Evolutionary conservation across 768 basidiomycete species (phyloP), one percentile per base, ranked within the genome.

Genomic region (Macrolepiota albuminosa): DNA sequence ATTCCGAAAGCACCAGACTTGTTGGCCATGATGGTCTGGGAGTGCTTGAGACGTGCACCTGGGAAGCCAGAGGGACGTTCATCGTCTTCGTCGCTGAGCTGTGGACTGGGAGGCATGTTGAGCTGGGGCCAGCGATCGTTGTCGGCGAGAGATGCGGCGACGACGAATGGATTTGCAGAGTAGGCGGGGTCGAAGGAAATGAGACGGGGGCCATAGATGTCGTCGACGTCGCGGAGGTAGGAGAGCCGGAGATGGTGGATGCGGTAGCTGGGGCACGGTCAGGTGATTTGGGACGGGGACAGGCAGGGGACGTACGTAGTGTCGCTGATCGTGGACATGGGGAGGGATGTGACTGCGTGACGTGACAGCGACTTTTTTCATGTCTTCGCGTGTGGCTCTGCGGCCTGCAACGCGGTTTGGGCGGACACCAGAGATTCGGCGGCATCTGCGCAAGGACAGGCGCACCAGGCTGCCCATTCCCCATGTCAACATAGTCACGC

Each of bases 181-280:
- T 93, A 90, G 0, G 85, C 81, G 0, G 89, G 88, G 68, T 88
- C 86, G 53, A 95, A 78, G 6, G 91, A 84, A 66, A 97, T 87
- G 67, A 96, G 79, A 34, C 93, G 84, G 0, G 86, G 75, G 14
- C 90, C 90, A 68, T 95, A 92, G 1, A 88, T 86, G 68, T 97
- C 95, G 59, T 93, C 89, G 43, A 93, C 85, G 65, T 88, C 85
- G 61, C 93, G 89, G n/a, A 98, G 79, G 69, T 95, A 94, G 13
- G 88, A 85, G 31, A 98, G 77, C 6, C 95, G 87, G 6, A 97
- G 78, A 63, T 83, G 85, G 70, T 97, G 95, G 8, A 95, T 89
- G 40, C 96, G 78, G 69, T 87, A 83, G 62, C 83, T 84, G 60
- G 10, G 55, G 21, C 62, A 8, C 0, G 18, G 40, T 42, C 6